phyloP scores from a whole-genome alignment of 1,139 yeast genomes.

The Groenewaldozyma sp. region DNA sequence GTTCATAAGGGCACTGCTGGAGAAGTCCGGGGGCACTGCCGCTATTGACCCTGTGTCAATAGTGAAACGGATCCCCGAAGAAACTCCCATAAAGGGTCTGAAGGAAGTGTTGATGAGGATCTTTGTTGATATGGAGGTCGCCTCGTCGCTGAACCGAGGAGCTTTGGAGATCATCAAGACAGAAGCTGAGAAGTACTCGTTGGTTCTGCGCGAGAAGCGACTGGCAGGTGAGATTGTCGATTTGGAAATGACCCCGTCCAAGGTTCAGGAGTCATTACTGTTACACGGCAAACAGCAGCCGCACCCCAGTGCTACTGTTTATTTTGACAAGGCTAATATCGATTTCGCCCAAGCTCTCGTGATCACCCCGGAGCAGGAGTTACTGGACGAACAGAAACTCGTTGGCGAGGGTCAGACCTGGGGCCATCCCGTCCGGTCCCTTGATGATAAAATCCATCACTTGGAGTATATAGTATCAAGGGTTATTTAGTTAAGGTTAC shows the following conservation, averaged over 20 bases:
- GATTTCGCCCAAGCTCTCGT: slow-evolving; percentile 6
- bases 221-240: slow-evolving; percentile 15
- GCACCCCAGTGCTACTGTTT: neutral
- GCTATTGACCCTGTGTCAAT: slow-evolving; percentile 62
- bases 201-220: slow-evolving; percentile 12
- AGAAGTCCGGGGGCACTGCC: slow-evolving; percentile 25
- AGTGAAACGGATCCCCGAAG: slow-evolving; percentile 52
- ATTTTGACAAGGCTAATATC: neutral
- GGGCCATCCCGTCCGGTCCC: slow-evolving; percentile 1
- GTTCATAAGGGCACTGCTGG: slow-evolving; percentile 62
- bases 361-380: slow-evolving; percentile 8
- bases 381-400: slow-evolving; percentile 8
- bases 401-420: slow-evolving; percentile 4
- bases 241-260: slow-evolving; percentile 4
- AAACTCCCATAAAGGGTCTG: slow-evolving; percentile 57
- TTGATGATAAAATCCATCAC: slow-evolving; percentile 4
- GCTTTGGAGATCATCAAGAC: slow-evolving; percentile 53
- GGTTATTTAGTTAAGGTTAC: too few species aligned
- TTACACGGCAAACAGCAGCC: too few species aligned
- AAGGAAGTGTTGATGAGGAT: slow-evolving; percentile 54
- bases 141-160: slow-evolving; percentile 46
- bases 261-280: neutral
- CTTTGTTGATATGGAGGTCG: slow-evolving; percentile 55
- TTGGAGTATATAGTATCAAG: slow-evolving; percentile 4
- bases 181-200: slow-evolving; percentile 37